Conservation (phyloP, 129 eudicot genomes). For the Centrapalus pauciflorus region DNA sequence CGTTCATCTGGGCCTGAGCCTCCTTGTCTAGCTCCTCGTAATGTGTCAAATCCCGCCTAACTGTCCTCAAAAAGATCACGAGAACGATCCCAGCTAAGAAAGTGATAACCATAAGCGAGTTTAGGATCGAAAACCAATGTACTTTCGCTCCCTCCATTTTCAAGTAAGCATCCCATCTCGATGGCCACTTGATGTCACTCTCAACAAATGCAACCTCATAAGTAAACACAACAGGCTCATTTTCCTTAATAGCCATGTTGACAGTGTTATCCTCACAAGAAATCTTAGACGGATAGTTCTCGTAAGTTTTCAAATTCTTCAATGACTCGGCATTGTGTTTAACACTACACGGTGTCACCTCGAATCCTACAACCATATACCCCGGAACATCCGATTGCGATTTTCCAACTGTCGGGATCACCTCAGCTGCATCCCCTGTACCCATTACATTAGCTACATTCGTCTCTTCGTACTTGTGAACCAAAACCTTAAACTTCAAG, state of each 20-base stretch:
- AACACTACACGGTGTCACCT: conserved; percentile 60
- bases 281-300: conserved; percentile 43
- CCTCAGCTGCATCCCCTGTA: conserved; percentile 69
- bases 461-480: conserved; percentile 40
- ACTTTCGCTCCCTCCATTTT: conserved; percentile 80
- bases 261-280: conserved; percentile 54
- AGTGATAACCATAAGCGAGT: conserved; percentile 54
- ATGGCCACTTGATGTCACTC: conserved; percentile 76
- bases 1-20: conserved; percentile 27
- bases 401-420: conserved; percentile 45
- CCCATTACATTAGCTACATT: conserved; percentile 72
- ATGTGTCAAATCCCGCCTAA: conserved; percentile 24
- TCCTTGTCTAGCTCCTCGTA: conserved; percentile 26
- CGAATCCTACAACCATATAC: conserved; percentile 77
- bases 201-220: conserved; percentile 61
- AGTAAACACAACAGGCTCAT: conserved; percentile 52
- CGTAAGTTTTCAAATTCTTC: conserved; percentile 57
- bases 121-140: conserved; percentile 71
- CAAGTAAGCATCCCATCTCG: conserved; percentile 75
- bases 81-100: conserved; percentile 28
- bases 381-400: conserved; percentile 49
- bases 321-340: conserved; percentile 39
- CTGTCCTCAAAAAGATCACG: conserved; percentile 24
- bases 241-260: conserved; percentile 54
- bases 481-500: conserved; percentile 29